phyloP scores from a whole-genome alignment of 2,329 filamentous ascomycete species.

The Zelopaecilomyces penicillatus region DNA sequence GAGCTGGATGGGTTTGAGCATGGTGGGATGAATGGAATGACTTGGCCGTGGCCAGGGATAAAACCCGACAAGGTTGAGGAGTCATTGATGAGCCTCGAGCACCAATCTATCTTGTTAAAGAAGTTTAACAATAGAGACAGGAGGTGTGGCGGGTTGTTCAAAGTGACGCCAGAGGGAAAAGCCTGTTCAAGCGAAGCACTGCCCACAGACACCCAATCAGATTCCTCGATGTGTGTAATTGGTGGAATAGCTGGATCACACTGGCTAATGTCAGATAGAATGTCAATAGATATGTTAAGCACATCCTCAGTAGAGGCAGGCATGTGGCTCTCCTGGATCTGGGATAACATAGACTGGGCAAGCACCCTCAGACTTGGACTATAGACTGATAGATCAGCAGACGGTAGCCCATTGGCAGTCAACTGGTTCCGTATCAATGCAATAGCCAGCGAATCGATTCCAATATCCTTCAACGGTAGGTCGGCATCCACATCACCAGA shows the following conservation, averaged over 20 bases:
- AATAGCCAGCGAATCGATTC: conserved; percentile 13
- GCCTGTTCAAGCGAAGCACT: neutral
- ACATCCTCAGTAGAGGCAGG: too few species aligned
- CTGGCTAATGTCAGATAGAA: neutral
- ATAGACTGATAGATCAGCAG: conserved; percentile 5
- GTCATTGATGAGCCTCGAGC: too few species aligned
- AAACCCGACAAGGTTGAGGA: too few species aligned
- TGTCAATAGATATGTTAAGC: too few species aligned
- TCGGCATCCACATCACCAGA: conserved; percentile 9
- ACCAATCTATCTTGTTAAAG: too few species aligned
- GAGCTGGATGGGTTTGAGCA: neutral
- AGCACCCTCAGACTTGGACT: conserved; percentile 6
- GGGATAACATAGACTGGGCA: neutral
- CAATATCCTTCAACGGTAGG: conserved; percentile 8
- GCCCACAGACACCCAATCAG: neutral
- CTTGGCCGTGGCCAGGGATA: neutral
- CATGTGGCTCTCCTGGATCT: neutral
- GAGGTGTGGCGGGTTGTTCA: neutral
- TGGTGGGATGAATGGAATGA: neutral
- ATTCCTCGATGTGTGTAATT: neutral
- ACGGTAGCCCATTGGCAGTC: conserved; percentile 4
- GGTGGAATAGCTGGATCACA: neutral
- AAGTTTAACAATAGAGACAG: too few species aligned
- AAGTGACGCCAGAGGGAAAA: neutral
- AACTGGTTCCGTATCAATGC: conserved; percentile 11